These are phyloP conservation scores for Manihot esculenta DNA, from an alignment of 441 rosid species.

Conservation along the genomic window DNA sequence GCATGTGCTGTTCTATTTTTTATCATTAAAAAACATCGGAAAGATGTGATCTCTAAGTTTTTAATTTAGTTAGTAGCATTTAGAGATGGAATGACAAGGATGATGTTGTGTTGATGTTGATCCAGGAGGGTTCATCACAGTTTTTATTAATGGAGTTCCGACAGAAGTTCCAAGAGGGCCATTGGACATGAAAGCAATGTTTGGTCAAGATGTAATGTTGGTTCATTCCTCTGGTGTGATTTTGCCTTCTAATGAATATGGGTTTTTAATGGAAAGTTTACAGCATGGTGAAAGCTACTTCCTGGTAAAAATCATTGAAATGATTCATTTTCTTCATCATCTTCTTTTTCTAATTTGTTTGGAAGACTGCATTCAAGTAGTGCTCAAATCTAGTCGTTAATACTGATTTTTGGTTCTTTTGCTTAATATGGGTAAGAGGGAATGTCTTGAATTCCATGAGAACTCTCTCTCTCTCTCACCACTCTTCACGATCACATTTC, in stretches of 20 bases:
- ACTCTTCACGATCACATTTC: too few relatives aligned
- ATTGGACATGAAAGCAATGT: conserved; percentile 67
- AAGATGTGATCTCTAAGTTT: too few relatives aligned
- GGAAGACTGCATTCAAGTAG: conserved; percentile 3
- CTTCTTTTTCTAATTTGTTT: neutral
- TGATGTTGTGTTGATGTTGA: neutral
- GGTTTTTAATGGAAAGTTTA: conserved; percentile 69
- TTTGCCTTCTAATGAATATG: conserved; percentile 71
- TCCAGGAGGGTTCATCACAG: conserved; percentile 59
- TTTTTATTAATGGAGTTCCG: conserved; percentile 78
- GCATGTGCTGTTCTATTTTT: neutral
- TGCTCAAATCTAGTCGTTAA: conserved; percentile 16
- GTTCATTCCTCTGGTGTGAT: conserved; percentile 80
- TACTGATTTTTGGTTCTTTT: conserved; percentile 1
- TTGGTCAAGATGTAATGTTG: conserved; percentile 69
- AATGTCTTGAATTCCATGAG: conserved; percentile 37
- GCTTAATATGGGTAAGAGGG: conserved; percentile 27
- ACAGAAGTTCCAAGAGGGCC: conserved; percentile 84
- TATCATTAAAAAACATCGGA: too few relatives aligned
- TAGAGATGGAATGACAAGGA: too few relatives aligned
- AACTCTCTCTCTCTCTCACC: conserved; percentile 18
- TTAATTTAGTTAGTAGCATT: too few relatives aligned
- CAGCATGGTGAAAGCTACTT: conserved; percentile 94
- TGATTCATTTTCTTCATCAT: neutral
- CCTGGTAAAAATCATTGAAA: conserved; percentile 53